Evolutionary conservation across 495 filamentous ascomycete species (phyloP).

Genomic region (Aspergillus campestris): DNA sequence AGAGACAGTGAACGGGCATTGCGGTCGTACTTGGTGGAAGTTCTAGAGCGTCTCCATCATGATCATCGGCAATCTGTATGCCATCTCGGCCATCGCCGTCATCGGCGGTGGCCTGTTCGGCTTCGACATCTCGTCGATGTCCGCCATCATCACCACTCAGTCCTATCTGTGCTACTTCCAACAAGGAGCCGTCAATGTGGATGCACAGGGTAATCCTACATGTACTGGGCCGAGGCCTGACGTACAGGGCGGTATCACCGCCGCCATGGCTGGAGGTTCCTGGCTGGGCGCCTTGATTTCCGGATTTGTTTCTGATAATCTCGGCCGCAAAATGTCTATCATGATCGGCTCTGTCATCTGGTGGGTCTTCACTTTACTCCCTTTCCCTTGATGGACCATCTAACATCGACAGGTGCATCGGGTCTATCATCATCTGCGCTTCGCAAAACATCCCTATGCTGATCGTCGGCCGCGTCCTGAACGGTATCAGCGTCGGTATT

Average conservation of each 20-base stretch:
- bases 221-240: constrained; percentile 42
- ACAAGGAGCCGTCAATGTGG: constrained; percentile 24
- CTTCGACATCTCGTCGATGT: constrained; percentile 80
- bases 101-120: constrained; percentile 75
- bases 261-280: constrained; percentile 67
- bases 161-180: constrained; percentile 59
- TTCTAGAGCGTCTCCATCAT: constrained; percentile 2
- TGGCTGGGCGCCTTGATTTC: constrained; percentile 64
- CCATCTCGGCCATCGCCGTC: constrained; percentile 67
- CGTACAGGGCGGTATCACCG: constrained; percentile 53
- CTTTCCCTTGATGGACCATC: not conserved
- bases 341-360: constrained; percentile 56
- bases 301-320: constrained; percentile 55
- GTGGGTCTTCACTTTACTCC: constrained; percentile 28
- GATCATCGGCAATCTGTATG: constrained; percentile 56
- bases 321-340: constrained; percentile 62
- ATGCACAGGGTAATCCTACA: constrained; percentile 13
- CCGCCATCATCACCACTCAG: constrained; percentile 55
- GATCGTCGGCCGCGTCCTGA: constrained; percentile 66
- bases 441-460: constrained; percentile 68
- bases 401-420: constrained; percentile 40
- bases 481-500: constrained; percentile 68
- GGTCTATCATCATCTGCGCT: constrained; percentile 61
- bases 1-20: not conserved
- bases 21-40: not conserved